Evolutionary conservation across 371 early-diverging fungal species (phyloP).

Genomic region (Haplosporangium sp.): DNA sequence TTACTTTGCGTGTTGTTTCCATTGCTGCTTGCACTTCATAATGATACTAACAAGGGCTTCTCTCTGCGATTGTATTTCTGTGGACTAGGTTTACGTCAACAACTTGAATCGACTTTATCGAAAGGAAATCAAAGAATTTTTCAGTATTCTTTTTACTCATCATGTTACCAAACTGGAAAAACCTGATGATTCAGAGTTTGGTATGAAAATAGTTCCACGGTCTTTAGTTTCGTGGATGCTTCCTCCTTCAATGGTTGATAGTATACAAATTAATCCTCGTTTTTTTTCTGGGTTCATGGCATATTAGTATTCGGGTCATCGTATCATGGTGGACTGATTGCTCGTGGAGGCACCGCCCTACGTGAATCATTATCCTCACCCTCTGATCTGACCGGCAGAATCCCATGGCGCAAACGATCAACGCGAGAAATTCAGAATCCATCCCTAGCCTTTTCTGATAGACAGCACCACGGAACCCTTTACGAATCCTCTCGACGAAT

Average conservation of each 20-base stretch:
- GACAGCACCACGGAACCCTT: slow-evolving; percentile 23
- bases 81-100: slow-evolving; percentile 63
- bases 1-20: neutral
- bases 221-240: neutral
- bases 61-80: too few relatives aligned
- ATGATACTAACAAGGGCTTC: too few relatives aligned
- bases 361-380: slow-evolving; percentile 54
- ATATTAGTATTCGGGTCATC: slow-evolving; percentile 48
- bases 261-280: too few relatives aligned
- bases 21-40: neutral
- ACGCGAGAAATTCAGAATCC: slow-evolving; percentile 30
- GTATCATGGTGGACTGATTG: slow-evolving; percentile 49
- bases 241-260: neutral
- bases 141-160: slow-evolving; percentile 30
- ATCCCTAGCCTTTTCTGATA: neutral
- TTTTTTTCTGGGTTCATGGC: neutral
- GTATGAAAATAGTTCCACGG: slow-evolving; percentile 18
- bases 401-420: slow-evolving; percentile 52
- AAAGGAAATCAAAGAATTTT: slow-evolving; percentile 71
- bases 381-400: slow-evolving; percentile 39
- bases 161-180: slow-evolving; percentile 50
- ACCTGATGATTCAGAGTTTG: slow-evolving; percentile 58
- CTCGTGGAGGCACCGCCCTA: slow-evolving; percentile 44
- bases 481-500: slow-evolving; percentile 50
- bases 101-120: slow-evolving; percentile 68